Percentiles rank a stretch among this genome's conserved stretches.
Evolutionary conservation across 2,329 filamentous ascomycete species (phyloP).

Genomic region (Diaporthe citri): DNA sequence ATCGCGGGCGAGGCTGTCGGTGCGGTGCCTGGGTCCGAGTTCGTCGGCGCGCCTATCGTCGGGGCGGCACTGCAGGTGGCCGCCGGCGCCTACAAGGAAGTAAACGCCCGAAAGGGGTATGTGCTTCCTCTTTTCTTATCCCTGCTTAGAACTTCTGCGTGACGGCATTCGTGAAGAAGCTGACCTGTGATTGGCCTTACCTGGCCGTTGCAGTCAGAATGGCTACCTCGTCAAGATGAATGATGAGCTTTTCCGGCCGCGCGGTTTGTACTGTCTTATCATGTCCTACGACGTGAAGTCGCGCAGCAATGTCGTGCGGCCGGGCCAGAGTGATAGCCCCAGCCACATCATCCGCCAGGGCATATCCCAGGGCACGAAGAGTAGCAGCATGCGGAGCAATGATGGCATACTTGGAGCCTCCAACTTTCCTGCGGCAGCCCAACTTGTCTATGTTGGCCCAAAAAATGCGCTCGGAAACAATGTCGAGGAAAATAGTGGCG

Average conservation of each 20-base stretch:
- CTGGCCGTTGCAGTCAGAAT: not conserved
- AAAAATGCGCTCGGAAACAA: not conserved
- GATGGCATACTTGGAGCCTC: not conserved
- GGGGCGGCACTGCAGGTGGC: not conserved
- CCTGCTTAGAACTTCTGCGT: no score
- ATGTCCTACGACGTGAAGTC: conserved; percentile 10
- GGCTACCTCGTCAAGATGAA: not conserved
- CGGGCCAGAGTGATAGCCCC: not conserved
- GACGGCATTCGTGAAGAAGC: not conserved
- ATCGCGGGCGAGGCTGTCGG: not conserved
- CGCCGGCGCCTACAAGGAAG: not conserved
- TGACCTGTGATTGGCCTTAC: not conserved
- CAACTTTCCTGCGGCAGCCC: not conserved
- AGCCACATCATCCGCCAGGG: not conserved
- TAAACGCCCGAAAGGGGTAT: not conserved
- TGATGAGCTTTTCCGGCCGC: not conserved
- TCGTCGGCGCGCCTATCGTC: not conserved
- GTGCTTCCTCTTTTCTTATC: not conserved
- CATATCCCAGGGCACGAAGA: not conserved
- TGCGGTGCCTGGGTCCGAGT: not conserved
- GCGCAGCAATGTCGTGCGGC: not conserved
- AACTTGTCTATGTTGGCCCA: not conserved
- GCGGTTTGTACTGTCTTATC: not conserved
- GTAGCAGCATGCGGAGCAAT: not conserved
- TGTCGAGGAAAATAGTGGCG: not conserved